Evolutionary conservation across 2,329 filamentous ascomycete species (phyloP), one percentile per base, ranked within the genome.

Genomic region (Ceratocystis huliohia): DNA sequence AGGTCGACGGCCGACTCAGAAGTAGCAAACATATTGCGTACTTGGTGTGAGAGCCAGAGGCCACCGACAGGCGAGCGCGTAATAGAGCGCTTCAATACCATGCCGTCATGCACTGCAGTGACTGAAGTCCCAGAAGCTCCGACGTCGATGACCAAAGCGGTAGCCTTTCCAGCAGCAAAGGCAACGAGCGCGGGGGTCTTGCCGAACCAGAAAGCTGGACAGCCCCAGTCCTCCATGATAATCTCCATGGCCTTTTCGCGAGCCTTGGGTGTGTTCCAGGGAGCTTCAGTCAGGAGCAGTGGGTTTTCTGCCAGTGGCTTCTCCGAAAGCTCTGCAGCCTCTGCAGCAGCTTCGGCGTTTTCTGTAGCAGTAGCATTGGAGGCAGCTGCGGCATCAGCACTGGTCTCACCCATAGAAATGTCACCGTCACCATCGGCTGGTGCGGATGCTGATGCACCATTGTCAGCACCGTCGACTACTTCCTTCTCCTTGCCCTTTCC

Each of bases 191-290:
- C 92, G 30, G 93, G 91, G 65, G 87, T 95, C 73, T 90, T 86
- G 69, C 90, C 90, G 69, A 97, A 80, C 82, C 93, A 99, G 76
- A 96, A 97, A 4, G 94, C 94, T 20, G 94, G 94, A 66, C 88
- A 88, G 33, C 91, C 92, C 91, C 94, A 99, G 73, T 86, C 89
- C 80, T 99, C 94, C 87, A 99, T 96, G 68, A 91, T 91, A 69
- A 97, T 86, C 78, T 99, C 94, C 72, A 96, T 93, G 50, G 88
- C 87, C 82, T 94, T 96, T 78, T 99, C 94, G 68, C 95, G 83
- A 68, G 88, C 85, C 79, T 96, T 96, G 56, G 84, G 77, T 30
- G 86, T 82, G 76, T 96, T 97, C 92, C 93, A 97, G 10, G 90
- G 88, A 15, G 92, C 89, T 77, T 99, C 94, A 0, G 91, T 96